Conservation (phyloP, 208 protist species). For the Trypanosoma cruzi region DNA sequence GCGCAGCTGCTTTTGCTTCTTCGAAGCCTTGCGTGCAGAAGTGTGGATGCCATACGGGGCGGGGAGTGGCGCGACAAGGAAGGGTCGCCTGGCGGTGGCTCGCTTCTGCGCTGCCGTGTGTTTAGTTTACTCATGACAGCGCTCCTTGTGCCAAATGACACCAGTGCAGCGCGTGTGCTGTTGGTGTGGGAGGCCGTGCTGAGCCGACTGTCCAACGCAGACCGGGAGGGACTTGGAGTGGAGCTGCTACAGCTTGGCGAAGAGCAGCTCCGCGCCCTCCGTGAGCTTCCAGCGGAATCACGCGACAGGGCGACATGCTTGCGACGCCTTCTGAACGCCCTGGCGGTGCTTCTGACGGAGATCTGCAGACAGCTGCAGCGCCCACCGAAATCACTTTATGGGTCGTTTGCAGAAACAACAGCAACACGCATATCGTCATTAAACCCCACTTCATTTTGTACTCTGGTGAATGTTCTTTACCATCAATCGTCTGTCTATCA, state of each 20-base stretch:
- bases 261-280: conserved; percentile 10
- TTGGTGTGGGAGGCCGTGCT: conserved; percentile 29
- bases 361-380: conserved; percentile 10
- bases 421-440: not conserved
- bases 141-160: conserved; percentile 25
- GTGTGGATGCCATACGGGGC: not conserved
- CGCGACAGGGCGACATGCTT: not conserved
- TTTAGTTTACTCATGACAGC: conserved; percentile 27
- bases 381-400: conserved; percentile 4
- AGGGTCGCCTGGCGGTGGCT: not conserved
- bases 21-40: conserved; percentile 7
- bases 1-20: conserved; percentile 22
- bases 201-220: conserved; percentile 1
- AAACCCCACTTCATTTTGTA: conserved; percentile 2
- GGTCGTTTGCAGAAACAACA: not conserved
- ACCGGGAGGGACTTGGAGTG: conserved; percentile 5
- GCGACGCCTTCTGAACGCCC: conserved; percentile 22
- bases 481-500: conserved; percentile 24
- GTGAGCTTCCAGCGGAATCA: not conserved
- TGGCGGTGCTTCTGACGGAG: conserved; percentile 17
- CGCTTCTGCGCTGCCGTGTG: conserved; percentile 10
- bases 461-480: conserved; percentile 11
- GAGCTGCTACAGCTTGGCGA: conserved; percentile 25
- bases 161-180: conserved; percentile 25
- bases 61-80: not conserved